Evolutionary conservation across 179 eudicot species (phyloP).

Genomic region (Heliamphora pulchella): DNA sequence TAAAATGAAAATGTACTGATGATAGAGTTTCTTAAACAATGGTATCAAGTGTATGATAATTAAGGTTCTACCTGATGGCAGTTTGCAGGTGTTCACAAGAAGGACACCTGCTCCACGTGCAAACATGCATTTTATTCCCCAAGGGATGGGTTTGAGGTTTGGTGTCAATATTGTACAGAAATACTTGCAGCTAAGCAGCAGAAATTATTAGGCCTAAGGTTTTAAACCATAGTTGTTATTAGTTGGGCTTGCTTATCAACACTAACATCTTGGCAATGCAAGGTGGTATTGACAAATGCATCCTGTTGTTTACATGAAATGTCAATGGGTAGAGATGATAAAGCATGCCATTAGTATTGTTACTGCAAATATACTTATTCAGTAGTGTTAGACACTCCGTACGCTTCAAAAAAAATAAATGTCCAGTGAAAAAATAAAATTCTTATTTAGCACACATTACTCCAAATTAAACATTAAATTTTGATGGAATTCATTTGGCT

Average conservation of each 20-base stretch:
- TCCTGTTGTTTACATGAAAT: neutral
- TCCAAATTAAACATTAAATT: neutral
- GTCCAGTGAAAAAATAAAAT: neutral
- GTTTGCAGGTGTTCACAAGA: too few relatives aligned
- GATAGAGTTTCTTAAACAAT: too few relatives aligned
- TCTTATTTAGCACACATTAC: neutral
- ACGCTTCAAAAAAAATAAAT: neutral
- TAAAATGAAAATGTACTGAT: too few relatives aligned
- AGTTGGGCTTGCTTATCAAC: slow-evolving; percentile 8
- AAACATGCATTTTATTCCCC: too few relatives aligned
- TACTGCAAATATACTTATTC: neutral
- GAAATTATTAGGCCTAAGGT: too few relatives aligned
- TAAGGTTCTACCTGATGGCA: too few relatives aligned
- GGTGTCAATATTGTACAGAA: too few relatives aligned
- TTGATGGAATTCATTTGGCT: neutral
- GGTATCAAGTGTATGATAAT: too few relatives aligned
- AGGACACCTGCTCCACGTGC: too few relatives aligned
- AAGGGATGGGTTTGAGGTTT: too few relatives aligned
- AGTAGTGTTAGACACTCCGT: neutral
- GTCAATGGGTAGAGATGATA: neutral
- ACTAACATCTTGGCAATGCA: neutral
- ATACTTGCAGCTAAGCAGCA: too few relatives aligned
- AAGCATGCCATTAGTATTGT: slow-evolving; percentile 8
- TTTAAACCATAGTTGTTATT: neutral
- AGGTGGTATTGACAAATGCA: neutral